A percentile compares a stretch with the other conserved stretches of the same genome.
Evolutionary conservation across 1,284 basidiomycete species (phyloP).

Genomic region (Rhodofomes roseus): DNA sequence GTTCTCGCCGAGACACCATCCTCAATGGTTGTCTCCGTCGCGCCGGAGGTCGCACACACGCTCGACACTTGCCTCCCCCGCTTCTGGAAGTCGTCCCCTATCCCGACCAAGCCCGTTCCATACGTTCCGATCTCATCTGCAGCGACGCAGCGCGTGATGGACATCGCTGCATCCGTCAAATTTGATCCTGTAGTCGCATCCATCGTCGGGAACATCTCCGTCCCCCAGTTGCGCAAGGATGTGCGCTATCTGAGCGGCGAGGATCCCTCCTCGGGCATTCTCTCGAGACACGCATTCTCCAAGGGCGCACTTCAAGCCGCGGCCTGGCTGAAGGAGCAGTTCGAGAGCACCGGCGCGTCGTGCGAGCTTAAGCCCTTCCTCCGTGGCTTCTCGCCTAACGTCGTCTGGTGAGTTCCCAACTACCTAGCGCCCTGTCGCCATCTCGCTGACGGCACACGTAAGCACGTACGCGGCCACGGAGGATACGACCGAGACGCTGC

Average conservation of each 20-base stretch:
- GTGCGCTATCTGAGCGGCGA: conserved; percentile 84
- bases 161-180: conserved; percentile 44
- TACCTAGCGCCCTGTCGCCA: not conserved
- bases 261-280: conserved; percentile 57
- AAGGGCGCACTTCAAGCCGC: conserved; percentile 67
- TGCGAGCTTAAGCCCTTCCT: conserved; percentile 70
- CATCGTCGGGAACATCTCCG: conserved; percentile 60
- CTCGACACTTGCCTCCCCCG: conserved; percentile 53
- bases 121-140: conserved; percentile 50
- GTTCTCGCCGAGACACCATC: conserved; percentile 38
- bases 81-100: conserved; percentile 56
- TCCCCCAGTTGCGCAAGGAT: conserved; percentile 61
- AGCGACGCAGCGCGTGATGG: conserved; percentile 45
- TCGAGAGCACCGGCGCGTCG: conserved; percentile 69
- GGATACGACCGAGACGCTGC: conserved; percentile 54
- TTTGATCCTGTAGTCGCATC: conserved; percentile 60
- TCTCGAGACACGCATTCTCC: conserved; percentile 77
- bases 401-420: conserved; percentile 60
- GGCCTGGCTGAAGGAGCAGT: conserved; percentile 66
- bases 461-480: conserved; percentile 53
- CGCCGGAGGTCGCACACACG: conserved; percentile 28
- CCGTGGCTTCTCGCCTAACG: conserved; percentile 75
- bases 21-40: conserved; percentile 46
- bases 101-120: conserved; percentile 44
- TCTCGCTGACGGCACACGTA: not conserved